Conservation (phyloP, 306 rosid genomes). For the Corylus americana region DNA sequence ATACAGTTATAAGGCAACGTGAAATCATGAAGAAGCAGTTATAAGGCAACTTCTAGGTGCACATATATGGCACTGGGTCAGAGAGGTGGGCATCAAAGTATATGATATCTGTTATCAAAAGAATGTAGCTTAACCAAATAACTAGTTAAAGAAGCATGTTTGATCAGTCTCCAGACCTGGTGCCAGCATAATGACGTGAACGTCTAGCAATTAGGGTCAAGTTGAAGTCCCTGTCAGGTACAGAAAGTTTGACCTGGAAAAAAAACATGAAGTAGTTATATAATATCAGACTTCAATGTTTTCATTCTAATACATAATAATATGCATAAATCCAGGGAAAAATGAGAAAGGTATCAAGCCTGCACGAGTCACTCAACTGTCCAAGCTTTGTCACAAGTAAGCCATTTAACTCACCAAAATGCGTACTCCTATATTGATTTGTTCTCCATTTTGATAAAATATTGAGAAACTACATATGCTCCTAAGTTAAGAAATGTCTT, state of each 20-base stretch:
- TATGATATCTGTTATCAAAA: conserved; percentile 16
- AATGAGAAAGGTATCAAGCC: conserved; percentile 19
- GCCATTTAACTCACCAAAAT: conserved; percentile 20
- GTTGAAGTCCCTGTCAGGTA: conserved; percentile 61
- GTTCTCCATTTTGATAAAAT: conserved; percentile 17
- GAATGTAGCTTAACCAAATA: conserved; percentile 11
- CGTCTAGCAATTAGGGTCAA: conserved; percentile 89
- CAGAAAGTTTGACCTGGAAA: conserved; percentile 70
- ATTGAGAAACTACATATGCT: conserved; percentile 27
- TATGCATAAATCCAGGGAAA: conserved; percentile 13
- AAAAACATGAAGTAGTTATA: conserved; percentile 30
- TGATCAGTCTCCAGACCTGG: conserved; percentile 58
- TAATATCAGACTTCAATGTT: conserved; percentile 17
- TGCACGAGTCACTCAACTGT: conserved; percentile 13
- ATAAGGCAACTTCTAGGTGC: conserved; percentile 3
- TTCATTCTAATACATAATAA: conserved; percentile 10
- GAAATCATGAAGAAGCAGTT: conserved; percentile 12
- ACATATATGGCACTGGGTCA: conserved; percentile 14
- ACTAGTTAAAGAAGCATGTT: conserved; percentile 23
- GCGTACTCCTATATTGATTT: neutral
- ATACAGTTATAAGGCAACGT: conserved; percentile 9
- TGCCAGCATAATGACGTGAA: conserved; percentile 97
- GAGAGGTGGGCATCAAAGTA: conserved; percentile 1
- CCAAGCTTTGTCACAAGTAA: conserved; percentile 16
- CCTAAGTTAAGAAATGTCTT: neutral